phyloP scores from a whole-genome alignment of 148 eudicot genomes.

The Spergularia marina region DNA sequence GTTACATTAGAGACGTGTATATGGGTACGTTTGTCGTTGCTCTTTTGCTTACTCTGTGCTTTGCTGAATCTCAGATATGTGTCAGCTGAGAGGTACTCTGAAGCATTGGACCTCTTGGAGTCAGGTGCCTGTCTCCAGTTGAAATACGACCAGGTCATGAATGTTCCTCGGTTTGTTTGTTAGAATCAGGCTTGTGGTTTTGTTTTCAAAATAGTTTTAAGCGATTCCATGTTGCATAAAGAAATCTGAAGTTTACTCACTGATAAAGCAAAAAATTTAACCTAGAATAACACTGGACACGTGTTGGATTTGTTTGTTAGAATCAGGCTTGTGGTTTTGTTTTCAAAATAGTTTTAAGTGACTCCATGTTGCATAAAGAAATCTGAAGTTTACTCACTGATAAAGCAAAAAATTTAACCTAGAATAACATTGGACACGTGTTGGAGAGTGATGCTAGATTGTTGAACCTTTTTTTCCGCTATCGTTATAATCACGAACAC shows the following conservation, averaged over 20 bases:
- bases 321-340: neutral
- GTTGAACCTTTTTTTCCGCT: neutral
- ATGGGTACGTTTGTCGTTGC: neutral
- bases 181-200: neutral
- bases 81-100: slow-evolving; percentile 65
- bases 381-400: neutral
- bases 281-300: neutral
- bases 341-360: neutral
- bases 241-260: neutral
- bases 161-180: slow-evolving; percentile 12
- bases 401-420: neutral
- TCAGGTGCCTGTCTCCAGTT: slow-evolving; percentile 93
- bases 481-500: neutral
- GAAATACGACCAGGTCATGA: slow-evolving; percentile 68
- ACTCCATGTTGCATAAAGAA: neutral
- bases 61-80: slow-evolving; percentile 54
- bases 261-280: neutral
- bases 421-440: neutral
- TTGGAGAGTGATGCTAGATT: neutral
- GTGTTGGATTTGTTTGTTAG: slow-evolving; percentile 9
- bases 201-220: neutral
- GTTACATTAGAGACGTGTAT: neutral
- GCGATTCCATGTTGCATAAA: neutral
- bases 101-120: slow-evolving; percentile 72
- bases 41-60: slow-evolving; percentile 14